Base-by-base conservation (phyloP, 1,139 yeast genomes). In the Hemisphaericaspora xylofermentans region DNA sequence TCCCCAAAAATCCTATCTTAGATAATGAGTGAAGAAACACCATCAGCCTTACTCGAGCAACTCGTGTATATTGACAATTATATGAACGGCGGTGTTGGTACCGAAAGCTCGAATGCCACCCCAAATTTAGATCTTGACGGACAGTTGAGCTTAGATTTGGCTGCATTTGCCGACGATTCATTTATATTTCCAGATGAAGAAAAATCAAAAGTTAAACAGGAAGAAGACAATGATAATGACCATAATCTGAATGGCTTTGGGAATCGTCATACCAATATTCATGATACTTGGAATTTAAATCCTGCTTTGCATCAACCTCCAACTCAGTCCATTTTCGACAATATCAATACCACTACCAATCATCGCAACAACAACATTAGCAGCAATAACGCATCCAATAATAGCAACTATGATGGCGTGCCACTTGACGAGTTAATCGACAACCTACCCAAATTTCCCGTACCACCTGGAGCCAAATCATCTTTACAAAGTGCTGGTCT, bases 111-210 rank as follows among this genome's bases (percentile, higher is more conserved):
- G 12, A 42, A 30, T 18, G 50, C 46, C 17, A 36, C 35, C 0
- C 74, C 74, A 4, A 67, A 65, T 59, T 49, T 71, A 45, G 80
- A 73, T 44, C 74, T 79, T 30, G 89, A 84, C 53, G 87, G 84
- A 42, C 84, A 84, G 50, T 63, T 84, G 22, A 79, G 85, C 22
- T 78, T 84, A 27, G 93, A 84, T 57, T 68, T 84, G 50, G 85
- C 88, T 14, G 89, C 88, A 1, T 84, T 84, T 70, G 91, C 89
- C 1, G 89, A 84, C 53, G 89, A 84, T 47, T 74, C 84, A 7
- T 84, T 84, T 51, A 76, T 84, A 3, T 84, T 84, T 56, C 88
- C 89, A 0, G 93, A 84, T 56, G 91, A 84, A 56, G 89, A 83
- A 32, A 83, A 84, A 56, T 82, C 83, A 3, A 54, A 58, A 37